These are phyloP conservation scores for Raphanus hybrid DNA, from an alignment of 441 rosid genomes.

Conservation along the genomic window DNA sequence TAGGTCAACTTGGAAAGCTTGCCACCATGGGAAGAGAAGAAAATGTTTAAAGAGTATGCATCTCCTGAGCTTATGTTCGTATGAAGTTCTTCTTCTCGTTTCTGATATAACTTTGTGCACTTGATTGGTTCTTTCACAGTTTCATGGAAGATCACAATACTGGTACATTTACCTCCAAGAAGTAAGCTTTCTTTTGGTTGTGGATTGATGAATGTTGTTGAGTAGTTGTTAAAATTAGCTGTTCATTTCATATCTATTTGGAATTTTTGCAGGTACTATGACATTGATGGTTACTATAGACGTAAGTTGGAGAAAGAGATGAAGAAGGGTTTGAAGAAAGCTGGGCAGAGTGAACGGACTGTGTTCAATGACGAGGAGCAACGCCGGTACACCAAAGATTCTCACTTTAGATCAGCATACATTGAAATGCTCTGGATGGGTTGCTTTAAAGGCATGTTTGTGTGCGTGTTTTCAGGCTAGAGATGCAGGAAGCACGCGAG, in stretches of 20 bases:
- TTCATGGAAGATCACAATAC: slow-evolving; percentile 98
- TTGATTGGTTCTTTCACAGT: slow-evolving; percentile 48
- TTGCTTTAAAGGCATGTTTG: not conserved
- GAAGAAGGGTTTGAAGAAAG: slow-evolving; percentile 74
- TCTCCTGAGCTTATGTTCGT: not conserved
- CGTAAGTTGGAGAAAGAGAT: slow-evolving; percentile 71
- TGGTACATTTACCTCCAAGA: slow-evolving; percentile 93
- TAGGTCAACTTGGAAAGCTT: slow-evolving; percentile 91
- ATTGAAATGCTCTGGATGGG: not conserved
- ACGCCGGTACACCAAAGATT: slow-evolving; percentile 60
- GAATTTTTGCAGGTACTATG: slow-evolving; percentile 63
- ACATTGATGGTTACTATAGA: slow-evolving; percentile 83
- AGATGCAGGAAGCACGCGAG: slow-evolving; percentile 74
- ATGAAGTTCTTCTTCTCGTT: not conserved
- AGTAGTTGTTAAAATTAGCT: slow-evolving; percentile 1
- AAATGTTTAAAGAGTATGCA: slow-evolving; percentile 85
- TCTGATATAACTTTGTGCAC: slow-evolving; percentile 1
- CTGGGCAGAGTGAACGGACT: slow-evolving; percentile 67
- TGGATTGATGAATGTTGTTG: slow-evolving; percentile 10
- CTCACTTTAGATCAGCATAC: not conserved
- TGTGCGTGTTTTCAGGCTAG: slow-evolving; percentile 61
- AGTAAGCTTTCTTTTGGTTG: slow-evolving; percentile 57
- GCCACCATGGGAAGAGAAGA: slow-evolving; percentile 98
- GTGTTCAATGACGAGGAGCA: slow-evolving; percentile 94
- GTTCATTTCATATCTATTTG: not conserved